Evolutionary conservation across 2,329 filamentous ascomycete species (phyloP).

Genomic region (Phialocephala subalpina): DNA sequence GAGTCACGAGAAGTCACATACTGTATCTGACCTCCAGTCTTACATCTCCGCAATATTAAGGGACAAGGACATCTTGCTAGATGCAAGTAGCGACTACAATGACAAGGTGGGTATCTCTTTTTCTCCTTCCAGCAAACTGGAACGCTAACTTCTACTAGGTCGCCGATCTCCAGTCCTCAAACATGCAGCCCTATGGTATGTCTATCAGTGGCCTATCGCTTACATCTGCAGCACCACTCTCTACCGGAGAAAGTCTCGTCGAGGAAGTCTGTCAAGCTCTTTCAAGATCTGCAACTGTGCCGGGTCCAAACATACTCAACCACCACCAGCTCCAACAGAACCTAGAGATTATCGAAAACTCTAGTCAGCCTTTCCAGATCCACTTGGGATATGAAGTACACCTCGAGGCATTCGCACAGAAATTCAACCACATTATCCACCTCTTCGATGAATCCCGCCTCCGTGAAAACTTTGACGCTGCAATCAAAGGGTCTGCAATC

Average conservation of each 20-base stretch:
- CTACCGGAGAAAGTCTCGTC: not conserved
- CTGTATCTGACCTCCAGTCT: not conserved
- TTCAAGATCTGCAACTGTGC: not conserved
- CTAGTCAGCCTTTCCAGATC: not conserved
- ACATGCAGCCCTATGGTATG: not conserved
- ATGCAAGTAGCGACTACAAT: not conserved
- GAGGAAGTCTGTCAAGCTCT: not conserved
- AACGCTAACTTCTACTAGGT: not conserved
- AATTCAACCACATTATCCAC: constrained; percentile 10
- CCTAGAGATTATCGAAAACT: not conserved
- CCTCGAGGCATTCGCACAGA: not conserved
- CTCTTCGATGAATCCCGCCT: constrained; percentile 11
- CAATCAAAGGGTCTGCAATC: not conserved
- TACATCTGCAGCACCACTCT: not conserved
- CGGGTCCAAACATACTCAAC: not conserved
- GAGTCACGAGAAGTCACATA: not conserved
- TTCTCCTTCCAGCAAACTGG: not conserved
- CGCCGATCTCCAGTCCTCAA: not conserved
- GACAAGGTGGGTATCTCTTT: not conserved
- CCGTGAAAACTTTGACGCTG: not conserved
- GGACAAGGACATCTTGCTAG: not conserved
- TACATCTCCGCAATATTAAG: not conserved
- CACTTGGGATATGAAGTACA: not conserved
- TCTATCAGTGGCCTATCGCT: not conserved
- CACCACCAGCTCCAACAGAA: not conserved